Percentiles rank a stretch among this genome's conserved stretches.
These are phyloP conservation scores for Solanum habrochaites DNA, from an alignment of 257 asterid species.

Conservation along the genomic window DNA sequence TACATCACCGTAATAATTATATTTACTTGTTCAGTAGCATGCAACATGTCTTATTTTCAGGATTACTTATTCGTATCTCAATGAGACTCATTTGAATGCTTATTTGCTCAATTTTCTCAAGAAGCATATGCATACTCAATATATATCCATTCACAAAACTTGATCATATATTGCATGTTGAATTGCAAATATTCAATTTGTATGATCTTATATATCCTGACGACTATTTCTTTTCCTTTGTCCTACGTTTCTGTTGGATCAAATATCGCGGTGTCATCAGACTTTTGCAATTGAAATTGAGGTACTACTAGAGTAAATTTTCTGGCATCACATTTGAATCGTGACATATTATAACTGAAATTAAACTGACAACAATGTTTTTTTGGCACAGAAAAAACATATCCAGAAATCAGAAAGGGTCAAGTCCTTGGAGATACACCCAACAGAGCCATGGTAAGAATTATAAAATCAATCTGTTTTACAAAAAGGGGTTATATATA, in stretches of 20 bases:
- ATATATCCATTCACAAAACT: not conserved
- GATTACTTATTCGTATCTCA: not conserved
- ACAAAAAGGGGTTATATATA: not conserved
- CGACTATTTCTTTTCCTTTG: not conserved
- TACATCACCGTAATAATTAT: not conserved
- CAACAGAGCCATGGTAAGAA: slow-evolving; percentile 33
- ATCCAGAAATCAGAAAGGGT: slow-evolving; percentile 35
- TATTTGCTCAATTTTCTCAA: not conserved
- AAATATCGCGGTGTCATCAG: not conserved
- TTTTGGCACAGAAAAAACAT: slow-evolving; percentile 19
- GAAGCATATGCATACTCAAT: not conserved
- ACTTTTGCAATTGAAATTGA: not conserved
- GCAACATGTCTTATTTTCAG: not conserved
- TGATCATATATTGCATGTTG: not conserved
- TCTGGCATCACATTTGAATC: not conserved
- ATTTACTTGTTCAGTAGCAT: not conserved
- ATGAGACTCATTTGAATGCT: not conserved
- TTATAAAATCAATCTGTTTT: not conserved
- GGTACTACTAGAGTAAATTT: not conserved
- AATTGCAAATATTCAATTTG: not conserved
- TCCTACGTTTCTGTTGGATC: not conserved
- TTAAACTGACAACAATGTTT: not conserved
- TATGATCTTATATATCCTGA: not conserved
- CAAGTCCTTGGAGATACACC: slow-evolving; percentile 32
- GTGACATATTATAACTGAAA: not conserved